phyloP scores from a whole-genome alignment of 2,329 filamentous ascomycete species.

The Rosellinia necatrix region DNA sequence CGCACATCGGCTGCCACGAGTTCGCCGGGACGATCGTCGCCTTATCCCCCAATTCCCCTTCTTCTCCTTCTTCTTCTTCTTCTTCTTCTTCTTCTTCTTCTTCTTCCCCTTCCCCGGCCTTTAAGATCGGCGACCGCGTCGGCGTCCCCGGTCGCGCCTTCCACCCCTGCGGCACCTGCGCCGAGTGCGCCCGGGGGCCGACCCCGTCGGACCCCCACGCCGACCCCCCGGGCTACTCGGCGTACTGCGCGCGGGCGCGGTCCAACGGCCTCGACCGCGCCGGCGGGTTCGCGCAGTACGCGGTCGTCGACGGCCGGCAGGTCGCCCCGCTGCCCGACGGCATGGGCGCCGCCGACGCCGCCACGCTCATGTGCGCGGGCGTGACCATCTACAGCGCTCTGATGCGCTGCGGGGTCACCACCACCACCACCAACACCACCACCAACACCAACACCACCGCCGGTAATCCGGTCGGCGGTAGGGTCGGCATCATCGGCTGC shows the following conservation, averaged over 20 bases:
- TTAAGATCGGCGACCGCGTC: conserved; percentile 41
- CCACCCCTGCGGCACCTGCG: conserved; percentile 47
- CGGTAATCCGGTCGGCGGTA: conserved; percentile 40
- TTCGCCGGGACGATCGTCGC: conserved; percentile 51
- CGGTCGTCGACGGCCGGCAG: conserved; percentile 48
- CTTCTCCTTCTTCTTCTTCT: no score
- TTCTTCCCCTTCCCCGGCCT: conserved; percentile 15
- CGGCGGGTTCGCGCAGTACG: conserved; percentile 50
- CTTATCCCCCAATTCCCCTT: conserved; percentile 23
- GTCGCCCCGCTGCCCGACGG: conserved; percentile 37
- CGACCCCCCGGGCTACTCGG: conserved; percentile 47
- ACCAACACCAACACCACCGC: no score
- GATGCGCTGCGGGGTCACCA: conserved; percentile 44
- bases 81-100: no score
- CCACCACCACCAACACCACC: no score
- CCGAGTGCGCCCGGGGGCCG: conserved; percentile 43
- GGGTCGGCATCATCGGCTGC: conserved; percentile 47
- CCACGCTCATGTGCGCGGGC: conserved; percentile 50
- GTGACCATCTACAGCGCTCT: conserved; percentile 48
- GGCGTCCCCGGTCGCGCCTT: conserved; percentile 49
- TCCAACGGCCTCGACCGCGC: conserved; percentile 34
- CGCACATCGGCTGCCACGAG: conserved; percentile 51
- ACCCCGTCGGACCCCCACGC: conserved; percentile 33
- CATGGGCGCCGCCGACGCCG: conserved; percentile 44
- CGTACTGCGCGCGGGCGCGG: conserved; percentile 41